Evolutionary conservation across 2,329 filamentous ascomycete genomes (phyloP), one percentile per base, ranked within the genome.

Genomic region (Knufia petricola): DNA sequence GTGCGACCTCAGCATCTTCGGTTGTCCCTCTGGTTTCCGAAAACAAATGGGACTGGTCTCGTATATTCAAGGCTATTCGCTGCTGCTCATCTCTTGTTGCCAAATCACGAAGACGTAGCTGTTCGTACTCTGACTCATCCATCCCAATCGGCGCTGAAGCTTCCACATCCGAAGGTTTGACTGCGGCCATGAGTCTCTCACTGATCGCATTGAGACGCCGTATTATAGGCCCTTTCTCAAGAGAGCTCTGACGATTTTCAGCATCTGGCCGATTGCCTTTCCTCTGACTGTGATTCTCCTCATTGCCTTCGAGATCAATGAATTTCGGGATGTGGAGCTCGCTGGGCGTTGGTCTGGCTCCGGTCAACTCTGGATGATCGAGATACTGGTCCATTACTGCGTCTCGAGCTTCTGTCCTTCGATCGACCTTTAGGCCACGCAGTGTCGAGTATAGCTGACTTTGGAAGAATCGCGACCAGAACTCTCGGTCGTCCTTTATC

Each of bases 381-480:
- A 95, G 77, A 63, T 95, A 95, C 56, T 84, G 83, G 21, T 59
- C 56, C 52, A 96, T 82, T 7, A 92, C 73, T 15, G 79, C 74
- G 65, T 96, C 88, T 7, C 78, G 77, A 13, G 80, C 72, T 63
- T 95, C 90, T 23, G 44, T 49, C 3, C 76, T 77, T 7, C 90
- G 87, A 1, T 79, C 79, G 38, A 94, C 80, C 46, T 87, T 85
- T 66, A 96, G 88, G 31, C 94, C 92, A 50, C 89, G 86, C 49
- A 98, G 71, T 62, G 88, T 90, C 68, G 95, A 95, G 56, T 88
- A 87, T 7, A 98, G 71, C 49, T 85, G 79, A 65, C 87, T 95
- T 52, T 89, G 79, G 64, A 98, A 96, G 68, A 98, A 98, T 12
- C 87, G 78, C 4, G 85, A 85, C 89, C 90, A 98, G 63, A 98